Conservation (phyloP, 371 early-diverging fungal species). For the Circinella umbellata region DNA sequence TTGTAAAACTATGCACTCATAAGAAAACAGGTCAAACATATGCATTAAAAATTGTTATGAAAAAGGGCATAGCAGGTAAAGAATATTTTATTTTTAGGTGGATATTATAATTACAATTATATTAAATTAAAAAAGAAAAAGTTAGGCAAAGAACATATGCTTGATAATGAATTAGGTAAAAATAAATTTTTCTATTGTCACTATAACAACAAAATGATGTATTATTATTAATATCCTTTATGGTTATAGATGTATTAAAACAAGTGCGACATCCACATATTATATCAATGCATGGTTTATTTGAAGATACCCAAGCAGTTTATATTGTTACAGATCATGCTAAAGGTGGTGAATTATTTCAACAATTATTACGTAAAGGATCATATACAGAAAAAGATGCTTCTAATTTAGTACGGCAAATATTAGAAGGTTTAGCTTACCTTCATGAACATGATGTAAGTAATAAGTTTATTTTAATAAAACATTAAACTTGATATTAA, state of each 20-base stretch:
- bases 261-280: slow-evolving; percentile 83
- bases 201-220: neutral
- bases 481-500: too few species aligned
- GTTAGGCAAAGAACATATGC: slow-evolving; percentile 80
- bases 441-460: slow-evolving; percentile 73
- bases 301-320: slow-evolving; percentile 79
- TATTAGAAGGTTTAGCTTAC: slow-evolving; percentile 80
- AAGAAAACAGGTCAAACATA: slow-evolving; percentile 60
- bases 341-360: slow-evolving; percentile 88
- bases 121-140: neutral
- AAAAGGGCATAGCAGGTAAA: slow-evolving; percentile 61
- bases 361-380: slow-evolving; percentile 78
- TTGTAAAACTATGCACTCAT: slow-evolving; percentile 75
- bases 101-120: neutral
- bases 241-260: slow-evolving; percentile 75
- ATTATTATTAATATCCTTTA: too few species aligned
- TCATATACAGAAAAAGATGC: slow-evolving; percentile 84
- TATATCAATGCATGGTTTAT: slow-evolving; percentile 79
- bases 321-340: slow-evolving; percentile 87
- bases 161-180: slow-evolving; percentile 77
- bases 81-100: too few species aligned
- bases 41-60: slow-evolving; percentile 85
- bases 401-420: slow-evolving; percentile 66
- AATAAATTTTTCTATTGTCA: neutral
- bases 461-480: neutral